Percentiles rank a stretch among this genome's conserved stretches.
Conservation (phyloP, 352 stramenopile genomes). For the Phytophthora pluvialis region DNA sequence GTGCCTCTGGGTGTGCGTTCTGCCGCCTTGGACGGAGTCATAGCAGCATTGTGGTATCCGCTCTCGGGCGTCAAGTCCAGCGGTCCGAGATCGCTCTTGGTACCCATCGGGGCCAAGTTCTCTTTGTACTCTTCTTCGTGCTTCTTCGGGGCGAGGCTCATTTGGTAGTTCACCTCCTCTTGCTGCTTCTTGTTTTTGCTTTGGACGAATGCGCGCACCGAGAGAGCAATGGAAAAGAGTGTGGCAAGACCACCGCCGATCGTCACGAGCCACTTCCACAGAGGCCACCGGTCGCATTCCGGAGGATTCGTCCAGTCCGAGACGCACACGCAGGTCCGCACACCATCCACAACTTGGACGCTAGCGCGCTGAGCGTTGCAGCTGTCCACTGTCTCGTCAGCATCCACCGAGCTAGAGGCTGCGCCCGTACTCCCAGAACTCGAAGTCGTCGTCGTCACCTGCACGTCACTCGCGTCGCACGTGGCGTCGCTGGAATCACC, state of each 20-base stretch:
- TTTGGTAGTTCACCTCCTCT: conserved; percentile 20
- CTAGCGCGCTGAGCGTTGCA: conserved; percentile 66
- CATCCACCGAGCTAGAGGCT: conserved; percentile 17
- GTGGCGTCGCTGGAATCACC: conserved; percentile 35
- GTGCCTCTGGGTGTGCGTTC: conserved; percentile 25
- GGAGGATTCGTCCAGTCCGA: conserved; percentile 69
- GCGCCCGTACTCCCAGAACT: conserved; percentile 12
- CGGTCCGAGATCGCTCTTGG: conserved; percentile 38
- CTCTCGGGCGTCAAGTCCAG: conserved; percentile 32
- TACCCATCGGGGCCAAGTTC: conserved; percentile 28
- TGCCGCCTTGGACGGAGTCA: conserved; percentile 28
- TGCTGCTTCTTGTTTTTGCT: conserved; percentile 48
- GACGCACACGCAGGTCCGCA: conserved; percentile 56
- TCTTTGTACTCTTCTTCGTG: conserved; percentile 26
- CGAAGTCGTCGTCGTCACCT: conserved; percentile 9
- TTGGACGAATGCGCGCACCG: conserved; percentile 52
- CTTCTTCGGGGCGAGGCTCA: conserved; percentile 19
- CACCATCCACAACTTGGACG: conserved; percentile 45
- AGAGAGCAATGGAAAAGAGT: conserved; percentile 60
- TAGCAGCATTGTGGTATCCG: conserved; percentile 22
- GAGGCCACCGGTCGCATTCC: conserved; percentile 52
- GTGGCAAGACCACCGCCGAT: conserved; percentile 61
- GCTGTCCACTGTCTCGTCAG: conserved; percentile 37
- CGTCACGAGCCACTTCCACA: conserved; percentile 67
- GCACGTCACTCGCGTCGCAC: conserved; percentile 27